A percentile compares a stretch with the other conserved stretches of the same genome.
These are phyloP conservation scores for Rhizoctonia solani DNA, from an alignment of 1,284 basidiomycete species.

Conservation along the genomic window DNA sequence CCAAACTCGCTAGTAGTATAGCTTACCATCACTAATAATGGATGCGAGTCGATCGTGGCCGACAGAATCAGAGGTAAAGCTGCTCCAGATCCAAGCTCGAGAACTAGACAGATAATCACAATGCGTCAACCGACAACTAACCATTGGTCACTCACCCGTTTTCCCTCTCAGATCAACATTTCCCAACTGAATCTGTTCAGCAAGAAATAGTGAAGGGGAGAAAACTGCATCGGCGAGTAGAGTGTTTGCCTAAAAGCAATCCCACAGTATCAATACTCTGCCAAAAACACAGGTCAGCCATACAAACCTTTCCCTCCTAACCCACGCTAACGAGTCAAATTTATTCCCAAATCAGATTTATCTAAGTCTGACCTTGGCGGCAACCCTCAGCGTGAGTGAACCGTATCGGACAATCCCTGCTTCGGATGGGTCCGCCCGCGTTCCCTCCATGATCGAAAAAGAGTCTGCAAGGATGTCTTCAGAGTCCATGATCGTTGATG, in stretches of 20 bases:
- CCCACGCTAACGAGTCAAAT: background rate
- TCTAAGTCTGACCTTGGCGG: conserved; percentile 9
- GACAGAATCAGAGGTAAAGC: conserved; percentile 66
- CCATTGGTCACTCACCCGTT: conserved; percentile 47
- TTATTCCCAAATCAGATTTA: background rate
- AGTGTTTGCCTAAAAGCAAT: conserved; percentile 58
- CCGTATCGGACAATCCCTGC: conserved; percentile 15
- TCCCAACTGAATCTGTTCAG: conserved; percentile 63
- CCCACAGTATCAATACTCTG: too few relatives aligned
- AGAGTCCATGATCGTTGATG: background rate
- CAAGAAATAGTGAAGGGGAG: conserved; percentile 66
- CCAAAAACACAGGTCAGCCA: background rate
- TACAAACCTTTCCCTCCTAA: conserved; percentile 28
- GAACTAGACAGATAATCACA: conserved; percentile 48
- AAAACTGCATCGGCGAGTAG: conserved; percentile 72
- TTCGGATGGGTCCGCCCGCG: conserved; percentile 9
- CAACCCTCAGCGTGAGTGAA: background rate
- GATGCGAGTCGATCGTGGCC: conserved; percentile 49
- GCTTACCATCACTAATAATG: conserved; percentile 58
- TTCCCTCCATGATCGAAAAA: conserved; percentile 3
- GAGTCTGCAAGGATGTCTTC: conserved; percentile 25
- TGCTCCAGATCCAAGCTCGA: conserved; percentile 69
- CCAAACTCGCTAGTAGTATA: background rate
- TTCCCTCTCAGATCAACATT: conserved; percentile 49
- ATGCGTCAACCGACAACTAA: background rate